Evolutionary conservation across 2,329 filamentous ascomycete genomes (phyloP).

Genomic region (Pyrenochaeta sp.): DNA sequence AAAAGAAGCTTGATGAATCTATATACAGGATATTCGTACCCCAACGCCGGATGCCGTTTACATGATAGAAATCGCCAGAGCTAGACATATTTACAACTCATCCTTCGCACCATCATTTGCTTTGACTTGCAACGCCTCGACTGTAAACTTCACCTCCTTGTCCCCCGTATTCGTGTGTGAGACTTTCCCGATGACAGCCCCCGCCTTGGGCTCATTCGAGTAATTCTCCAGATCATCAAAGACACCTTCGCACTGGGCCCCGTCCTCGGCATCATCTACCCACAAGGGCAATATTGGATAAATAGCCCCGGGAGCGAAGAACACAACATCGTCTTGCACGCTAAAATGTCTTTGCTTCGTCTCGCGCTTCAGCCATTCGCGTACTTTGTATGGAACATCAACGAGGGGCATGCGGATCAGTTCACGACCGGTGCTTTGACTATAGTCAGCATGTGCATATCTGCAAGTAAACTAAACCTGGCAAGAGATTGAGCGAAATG

Average conservation of each 20-base stretch:
- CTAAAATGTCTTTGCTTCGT: constrained; percentile 51
- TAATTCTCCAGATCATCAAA: constrained; percentile 46
- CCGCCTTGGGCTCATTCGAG: constrained; percentile 37
- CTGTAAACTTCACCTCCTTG: constrained; percentile 41
- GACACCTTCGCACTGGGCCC: constrained; percentile 50
- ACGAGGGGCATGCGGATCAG: constrained; percentile 59
- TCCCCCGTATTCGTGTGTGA: constrained; percentile 30
- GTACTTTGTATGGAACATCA: constrained; percentile 53
- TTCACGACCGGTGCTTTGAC: constrained; percentile 53
- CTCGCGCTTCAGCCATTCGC: constrained; percentile 60
- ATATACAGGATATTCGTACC: neutral
- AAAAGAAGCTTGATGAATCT: constrained; percentile 7
- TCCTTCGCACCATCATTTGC: constrained; percentile 24
- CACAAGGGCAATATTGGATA: constrained; percentile 62
- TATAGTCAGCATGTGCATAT: constrained; percentile 9
- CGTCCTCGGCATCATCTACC: constrained; percentile 54
- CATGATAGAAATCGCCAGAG: neutral
- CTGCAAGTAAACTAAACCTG: neutral
- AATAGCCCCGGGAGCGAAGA: constrained; percentile 63
- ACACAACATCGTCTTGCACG: constrained; percentile 55
- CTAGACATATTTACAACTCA: constrained; percentile 30
- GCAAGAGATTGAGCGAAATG: constrained; percentile 40
- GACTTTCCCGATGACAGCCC: constrained; percentile 40
- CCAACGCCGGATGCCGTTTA: neutral
- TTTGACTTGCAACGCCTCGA: constrained; percentile 41